Conservation (phyloP, 2,329 filamentous ascomycete genomes). For the Colletotrichum sp. region DNA sequence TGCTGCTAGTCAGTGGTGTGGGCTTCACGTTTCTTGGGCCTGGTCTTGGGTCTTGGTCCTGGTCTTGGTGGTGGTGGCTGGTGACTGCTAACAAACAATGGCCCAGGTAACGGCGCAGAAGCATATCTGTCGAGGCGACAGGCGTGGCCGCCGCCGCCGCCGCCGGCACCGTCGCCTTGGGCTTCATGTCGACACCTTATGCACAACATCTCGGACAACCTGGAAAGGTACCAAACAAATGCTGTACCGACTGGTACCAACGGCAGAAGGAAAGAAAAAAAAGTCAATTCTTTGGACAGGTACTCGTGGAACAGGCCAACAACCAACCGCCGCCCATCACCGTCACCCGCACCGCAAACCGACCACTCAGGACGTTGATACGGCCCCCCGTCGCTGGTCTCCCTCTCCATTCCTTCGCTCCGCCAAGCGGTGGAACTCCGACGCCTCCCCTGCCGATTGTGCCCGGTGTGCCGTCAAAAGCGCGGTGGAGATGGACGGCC, state of each 20-base stretch:
- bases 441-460: conserved; percentile 8
- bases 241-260: background rate
- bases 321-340: background rate
- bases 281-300: background rate
- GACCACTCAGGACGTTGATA: background rate
- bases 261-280: background rate
- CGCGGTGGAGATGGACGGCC: conserved; percentile 2
- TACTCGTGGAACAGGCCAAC: background rate
- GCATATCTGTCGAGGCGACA: background rate
- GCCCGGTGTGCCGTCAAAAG: background rate
- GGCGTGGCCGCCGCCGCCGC: background rate
- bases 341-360: background rate
- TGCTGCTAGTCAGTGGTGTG: background rate
- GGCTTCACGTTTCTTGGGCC: background rate
- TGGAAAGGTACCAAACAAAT: background rate
- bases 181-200: conserved; percentile 1
- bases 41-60: background rate
- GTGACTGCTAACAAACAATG: background rate
- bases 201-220: conserved; percentile 16
- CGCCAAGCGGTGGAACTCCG: conserved; percentile 14
- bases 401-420: conserved; percentile 3
- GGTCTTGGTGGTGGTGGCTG: background rate
- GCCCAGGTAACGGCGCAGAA: background rate
- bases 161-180: background rate
- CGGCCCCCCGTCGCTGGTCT: background rate